Evolutionary conservation across 805 yeast species (phyloP).

Genomic region (Candida sithepensis): DNA sequence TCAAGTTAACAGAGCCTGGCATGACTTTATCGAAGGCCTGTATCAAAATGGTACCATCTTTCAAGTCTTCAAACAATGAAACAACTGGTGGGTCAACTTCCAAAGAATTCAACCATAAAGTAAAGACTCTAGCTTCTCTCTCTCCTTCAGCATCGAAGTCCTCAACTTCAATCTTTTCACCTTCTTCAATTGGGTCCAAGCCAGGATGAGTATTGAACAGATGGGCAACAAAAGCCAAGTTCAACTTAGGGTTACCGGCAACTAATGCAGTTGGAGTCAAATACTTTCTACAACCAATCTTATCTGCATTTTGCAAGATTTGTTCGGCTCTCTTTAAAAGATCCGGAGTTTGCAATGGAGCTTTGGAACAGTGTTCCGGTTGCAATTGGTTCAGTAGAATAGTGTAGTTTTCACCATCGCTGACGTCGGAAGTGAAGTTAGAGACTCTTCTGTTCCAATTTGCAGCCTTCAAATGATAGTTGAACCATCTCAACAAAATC

Average conservation of each 20-base stretch:
- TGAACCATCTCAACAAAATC: slow-evolving; percentile 94
- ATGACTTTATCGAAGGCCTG: slow-evolving; percentile 95
- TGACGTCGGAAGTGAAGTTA: slow-evolving; percentile 83
- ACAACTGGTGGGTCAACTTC: slow-evolving; percentile 96
- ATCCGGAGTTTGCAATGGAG: slow-evolving; percentile 78
- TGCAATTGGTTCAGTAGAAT: slow-evolving; percentile 83
- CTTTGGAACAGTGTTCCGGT: slow-evolving; percentile 75
- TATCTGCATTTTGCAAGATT: slow-evolving; percentile 82
- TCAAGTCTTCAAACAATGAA: slow-evolving; percentile 86
- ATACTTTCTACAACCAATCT: slow-evolving; percentile 87
- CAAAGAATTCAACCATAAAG: slow-evolving; percentile 93
- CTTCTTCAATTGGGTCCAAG: slow-evolving; percentile 89
- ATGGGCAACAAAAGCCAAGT: slow-evolving; percentile 96
- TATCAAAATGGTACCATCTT: slow-evolving; percentile 83
- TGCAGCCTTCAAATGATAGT: slow-evolving; percentile 91
- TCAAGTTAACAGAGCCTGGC: slow-evolving; percentile 84
- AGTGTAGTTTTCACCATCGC: slow-evolving; percentile 95
- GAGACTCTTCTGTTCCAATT: slow-evolving; percentile 81
- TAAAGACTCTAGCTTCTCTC: slow-evolving; percentile 97
- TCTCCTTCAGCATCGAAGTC: slow-evolving; percentile 99
- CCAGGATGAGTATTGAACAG: slow-evolving; percentile 97
- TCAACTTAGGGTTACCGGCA: slow-evolving; percentile 94
- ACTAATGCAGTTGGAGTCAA: slow-evolving; percentile 90
- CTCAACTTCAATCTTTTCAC: slow-evolving; percentile 89
- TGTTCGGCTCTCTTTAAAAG: slow-evolving; percentile 81